Percentiles rank a stretch among this genome's conserved stretches.
Evolutionary conservation across 495 filamentous ascomycete genomes (phyloP).

Genomic region (Neurospora pannonica): DNA sequence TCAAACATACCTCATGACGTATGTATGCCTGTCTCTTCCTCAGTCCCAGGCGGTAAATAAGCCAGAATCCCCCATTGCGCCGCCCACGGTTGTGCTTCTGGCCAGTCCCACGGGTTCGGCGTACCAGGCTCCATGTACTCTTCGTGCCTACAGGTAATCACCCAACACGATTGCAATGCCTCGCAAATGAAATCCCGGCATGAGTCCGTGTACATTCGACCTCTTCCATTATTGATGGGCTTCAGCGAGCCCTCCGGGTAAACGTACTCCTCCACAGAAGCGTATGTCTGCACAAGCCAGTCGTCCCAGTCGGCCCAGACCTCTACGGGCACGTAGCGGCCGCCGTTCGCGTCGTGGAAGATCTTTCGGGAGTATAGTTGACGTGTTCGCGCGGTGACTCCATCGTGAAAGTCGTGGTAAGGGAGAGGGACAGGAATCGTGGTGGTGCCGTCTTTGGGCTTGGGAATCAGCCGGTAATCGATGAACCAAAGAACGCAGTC

Average conservation of each 20-base stretch:
- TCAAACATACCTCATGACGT: background rate
- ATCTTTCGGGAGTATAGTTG: background rate
- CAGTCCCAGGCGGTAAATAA: background rate
- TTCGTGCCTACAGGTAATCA: no score
- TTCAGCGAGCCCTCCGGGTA: background rate
- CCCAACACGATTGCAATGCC: background rate
- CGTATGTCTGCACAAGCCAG: background rate
- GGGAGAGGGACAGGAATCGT: no score
- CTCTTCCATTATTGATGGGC: background rate
- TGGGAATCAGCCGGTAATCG: background rate
- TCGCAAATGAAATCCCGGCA: background rate
- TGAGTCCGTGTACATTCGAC: background rate
- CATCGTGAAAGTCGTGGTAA: no score
- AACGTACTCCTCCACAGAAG: background rate
- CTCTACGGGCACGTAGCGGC: background rate
- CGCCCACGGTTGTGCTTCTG: no score
- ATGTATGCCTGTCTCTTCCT: background rate
- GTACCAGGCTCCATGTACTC: no score
- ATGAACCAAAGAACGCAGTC: background rate
- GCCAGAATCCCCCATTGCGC: background rate
- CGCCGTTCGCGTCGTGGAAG: background rate
- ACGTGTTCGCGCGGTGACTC: no score
- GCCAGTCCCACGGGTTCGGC: no score
- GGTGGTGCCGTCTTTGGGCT: no score
- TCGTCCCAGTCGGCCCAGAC: background rate